Evolutionary conservation across 805 yeast species (phyloP).

Genomic region (Lipomyces spencermartinsiae): DNA sequence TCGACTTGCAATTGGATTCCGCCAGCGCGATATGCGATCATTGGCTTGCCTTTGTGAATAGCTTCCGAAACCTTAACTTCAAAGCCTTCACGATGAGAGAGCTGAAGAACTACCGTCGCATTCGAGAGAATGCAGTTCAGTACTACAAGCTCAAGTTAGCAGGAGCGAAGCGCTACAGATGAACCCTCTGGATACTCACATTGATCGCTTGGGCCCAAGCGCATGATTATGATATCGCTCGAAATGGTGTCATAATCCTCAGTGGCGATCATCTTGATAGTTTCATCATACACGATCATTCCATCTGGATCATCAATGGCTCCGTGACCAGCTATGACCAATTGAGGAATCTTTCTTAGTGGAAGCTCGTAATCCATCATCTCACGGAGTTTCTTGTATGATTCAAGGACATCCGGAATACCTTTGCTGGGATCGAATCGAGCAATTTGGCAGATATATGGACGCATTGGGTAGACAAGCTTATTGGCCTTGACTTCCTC

Average conservation of each 20-base stretch:
- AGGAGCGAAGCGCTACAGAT: not conserved
- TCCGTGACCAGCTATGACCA: conserved; percentile 38
- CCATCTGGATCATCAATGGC: conserved; percentile 39
- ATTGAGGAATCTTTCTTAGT: conserved; percentile 37
- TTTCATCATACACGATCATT: conserved; percentile 30
- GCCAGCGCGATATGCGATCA: conserved; percentile 34
- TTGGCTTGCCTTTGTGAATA: conserved; percentile 36
- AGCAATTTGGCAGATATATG: conserved; percentile 37
- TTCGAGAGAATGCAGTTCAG: conserved; percentile 36
- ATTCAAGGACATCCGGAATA: conserved; percentile 36
- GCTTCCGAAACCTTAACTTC: conserved; percentile 39
- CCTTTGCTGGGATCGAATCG: conserved; percentile 39
- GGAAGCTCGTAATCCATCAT: conserved; percentile 37
- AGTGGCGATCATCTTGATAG: conserved; percentile 21
- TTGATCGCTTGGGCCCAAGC: conserved; percentile 38
- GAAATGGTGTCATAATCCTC: conserved; percentile 28
- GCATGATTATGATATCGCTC: conserved; percentile 31
- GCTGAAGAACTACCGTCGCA: conserved; percentile 33
- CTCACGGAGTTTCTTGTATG: conserved; percentile 30
- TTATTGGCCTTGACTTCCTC: conserved; percentile 34
- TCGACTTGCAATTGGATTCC: conserved; percentile 35
- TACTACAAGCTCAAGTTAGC: conserved; percentile 16
- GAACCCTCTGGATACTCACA: conserved; percentile 6
- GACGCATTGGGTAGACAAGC: conserved; percentile 36
- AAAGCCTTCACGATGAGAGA: conserved; percentile 38